These are phyloP conservation scores for Monosporozyma unispora DNA, from an alignment of 805 yeast genomes.

Conservation along the genomic window DNA sequence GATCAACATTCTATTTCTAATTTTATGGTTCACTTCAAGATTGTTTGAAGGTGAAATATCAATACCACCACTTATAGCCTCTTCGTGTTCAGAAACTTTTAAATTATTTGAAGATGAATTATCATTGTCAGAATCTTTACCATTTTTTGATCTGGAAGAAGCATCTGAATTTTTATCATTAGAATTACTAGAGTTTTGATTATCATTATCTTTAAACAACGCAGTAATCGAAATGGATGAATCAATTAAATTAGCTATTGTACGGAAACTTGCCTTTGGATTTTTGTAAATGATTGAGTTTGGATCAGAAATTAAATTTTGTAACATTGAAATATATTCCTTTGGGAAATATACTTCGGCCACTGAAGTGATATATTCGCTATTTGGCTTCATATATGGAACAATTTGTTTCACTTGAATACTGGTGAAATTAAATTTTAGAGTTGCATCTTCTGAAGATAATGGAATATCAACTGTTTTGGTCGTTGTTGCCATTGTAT, in stretches of 20 bases:
- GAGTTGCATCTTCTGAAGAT: neutral
- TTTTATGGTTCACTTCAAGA: neutral
- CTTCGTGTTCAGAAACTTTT: neutral
- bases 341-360: slow-evolving; percentile 81
- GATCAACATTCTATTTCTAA: slow-evolving; percentile 2
- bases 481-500: neutral
- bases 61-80: slow-evolving; percentile 1
- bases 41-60: neutral
- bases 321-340: slow-evolving; percentile 40
- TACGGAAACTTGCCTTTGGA: slow-evolving; percentile 43
- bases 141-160: neutral
- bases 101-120: neutral
- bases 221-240: slow-evolving; percentile 24
- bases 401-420: slow-evolving; percentile 7
- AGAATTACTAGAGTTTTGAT: neutral
- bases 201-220: slow-evolving; percentile 3
- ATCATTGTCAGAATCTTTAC: neutral
- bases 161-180: neutral
- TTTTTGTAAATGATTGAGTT: slow-evolving; percentile 53
- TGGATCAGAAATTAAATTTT: slow-evolving; percentile 40
- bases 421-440: neutral
- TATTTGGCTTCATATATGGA: slow-evolving; percentile 20
- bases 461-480: neutral
- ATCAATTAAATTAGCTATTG: slow-evolving; percentile 67
- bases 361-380: slow-evolving; percentile 68